phyloP scores from a whole-genome alignment of 305 asterid genomes.

The Euphrasia arctica region DNA sequence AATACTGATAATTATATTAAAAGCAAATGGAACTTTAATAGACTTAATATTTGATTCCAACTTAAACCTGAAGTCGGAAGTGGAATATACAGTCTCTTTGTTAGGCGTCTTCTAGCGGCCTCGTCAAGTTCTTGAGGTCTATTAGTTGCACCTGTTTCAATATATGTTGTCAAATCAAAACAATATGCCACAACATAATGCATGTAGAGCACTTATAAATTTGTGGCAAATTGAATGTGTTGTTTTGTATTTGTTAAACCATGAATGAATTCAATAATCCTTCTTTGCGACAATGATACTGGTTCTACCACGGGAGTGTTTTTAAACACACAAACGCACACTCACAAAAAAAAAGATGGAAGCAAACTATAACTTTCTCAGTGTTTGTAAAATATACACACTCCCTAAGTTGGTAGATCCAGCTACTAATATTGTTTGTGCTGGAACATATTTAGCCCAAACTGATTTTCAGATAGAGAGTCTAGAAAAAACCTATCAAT shows the following conservation, averaged over 20 bases:
- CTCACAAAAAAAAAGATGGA: background rate
- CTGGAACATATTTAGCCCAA: slow-evolving; percentile 18
- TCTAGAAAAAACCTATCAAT: slow-evolving; percentile 68
- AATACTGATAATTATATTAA: slow-evolving; percentile 2
- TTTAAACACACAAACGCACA: background rate
- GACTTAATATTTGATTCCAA: slow-evolving; percentile 13
- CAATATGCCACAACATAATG: slow-evolving; percentile 7
- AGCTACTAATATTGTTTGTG: slow-evolving; percentile 15
- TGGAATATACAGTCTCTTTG: slow-evolving; percentile 93
- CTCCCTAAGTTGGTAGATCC: background rate
- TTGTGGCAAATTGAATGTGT: slow-evolving; percentile 16
- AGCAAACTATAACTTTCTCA: background rate
- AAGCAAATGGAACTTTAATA: slow-evolving; percentile 15
- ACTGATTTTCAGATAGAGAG: slow-evolving; percentile 11
- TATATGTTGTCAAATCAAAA: slow-evolving; percentile 9
- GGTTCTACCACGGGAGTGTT: background rate
- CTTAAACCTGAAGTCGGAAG: slow-evolving; percentile 89
- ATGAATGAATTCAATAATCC: background rate
- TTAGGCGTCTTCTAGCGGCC: slow-evolving; percentile 97
- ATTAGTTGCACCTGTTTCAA: slow-evolving; percentile 85
- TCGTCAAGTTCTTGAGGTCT: slow-evolving; percentile 99
- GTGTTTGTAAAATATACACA: background rate
- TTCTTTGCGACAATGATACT: background rate
- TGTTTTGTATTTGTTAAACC: slow-evolving; percentile 8
- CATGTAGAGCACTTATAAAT: background rate